Evolutionary conservation across 1,284 basidiomycete species (phyloP), one percentile per base, ranked within the genome.

Genomic region (Trichosporon asahii): DNA sequence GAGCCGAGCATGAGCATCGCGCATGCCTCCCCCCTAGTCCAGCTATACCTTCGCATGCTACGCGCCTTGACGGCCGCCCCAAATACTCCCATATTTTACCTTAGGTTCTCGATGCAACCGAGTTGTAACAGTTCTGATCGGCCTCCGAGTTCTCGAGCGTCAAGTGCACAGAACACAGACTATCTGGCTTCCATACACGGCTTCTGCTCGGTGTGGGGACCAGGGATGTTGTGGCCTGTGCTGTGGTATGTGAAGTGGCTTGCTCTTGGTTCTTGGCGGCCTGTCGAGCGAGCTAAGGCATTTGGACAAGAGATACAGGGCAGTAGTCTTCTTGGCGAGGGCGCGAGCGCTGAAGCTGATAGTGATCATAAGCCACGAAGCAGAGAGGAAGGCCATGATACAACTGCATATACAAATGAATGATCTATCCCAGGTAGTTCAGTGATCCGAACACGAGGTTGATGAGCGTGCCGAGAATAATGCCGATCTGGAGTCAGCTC

Each of bases 401-500:
- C 63, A 64, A 64, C 63, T 23, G 63, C 18, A 64, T 44, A 64
- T 64, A 44, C 63, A 64, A 21, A 33, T 18, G 35, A 37, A 12
- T 2, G 6, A 3, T 66, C 44, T 67, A 68, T 18, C 77, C 75
- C 21, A 83, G 66, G 53, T 80, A 76, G n/a, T 80, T 70, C 60
- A 81, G 61, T 1, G 77, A 79, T 7, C 77, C 82, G 70, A 82
- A 80, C 2, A 74, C 74, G 31, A 82, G 46, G 49, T 83, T 83
- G 65, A 82, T 67, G 3, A 80, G 55, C 3, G 78, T 79, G 18
- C 81, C 82, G 2, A 82, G 72, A 23, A 81, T 57, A 40, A 83
- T 79, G 9, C 80, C 82, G 72, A 83, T 80, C 81, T 82, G 66
- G 7, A 12, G 44, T 55, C 29, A 68, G 57, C 66, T 23, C 12